A percentile compares a stretch with the other conserved stretches of the same genome.
phyloP scores from a whole-genome alignment of 441 rosid genomes.

The Bocquillonia castaneifolia region DNA sequence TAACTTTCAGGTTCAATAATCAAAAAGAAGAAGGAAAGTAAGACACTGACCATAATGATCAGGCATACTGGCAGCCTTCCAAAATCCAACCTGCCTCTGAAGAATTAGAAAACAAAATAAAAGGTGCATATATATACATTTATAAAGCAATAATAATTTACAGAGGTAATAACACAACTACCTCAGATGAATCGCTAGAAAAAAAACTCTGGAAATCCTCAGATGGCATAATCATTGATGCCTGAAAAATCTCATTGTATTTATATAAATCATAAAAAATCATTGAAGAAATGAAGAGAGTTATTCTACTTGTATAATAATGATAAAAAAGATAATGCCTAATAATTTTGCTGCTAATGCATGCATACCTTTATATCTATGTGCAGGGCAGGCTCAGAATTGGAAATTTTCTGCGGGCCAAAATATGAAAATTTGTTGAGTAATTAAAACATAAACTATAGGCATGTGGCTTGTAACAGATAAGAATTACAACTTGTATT shows the following conservation, averaged over 20 bases:
- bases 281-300: no score
- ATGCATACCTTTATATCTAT: not conserved
- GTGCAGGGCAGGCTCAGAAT: not conserved
- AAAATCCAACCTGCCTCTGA: conserved; percentile 48
- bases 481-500: conserved; percentile 14
- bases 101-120: conserved; percentile 16
- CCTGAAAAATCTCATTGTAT: conserved; percentile 3
- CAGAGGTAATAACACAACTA: conserved; percentile 23
- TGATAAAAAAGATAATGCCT: not conserved
- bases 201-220: conserved; percentile 36
- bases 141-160: not conserved
- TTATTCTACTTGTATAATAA: no score
- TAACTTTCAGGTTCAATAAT: no score
- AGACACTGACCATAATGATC: conserved; percentile 42
- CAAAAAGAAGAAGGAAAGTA: not conserved
- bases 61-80: conserved; percentile 38
- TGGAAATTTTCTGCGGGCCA: conserved; percentile 22
- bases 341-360: not conserved
- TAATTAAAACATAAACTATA: not conserved
- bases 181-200: conserved; percentile 40
- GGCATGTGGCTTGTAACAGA: not conserved
- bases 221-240: conserved; percentile 35
- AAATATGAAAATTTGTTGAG: conserved; percentile 7
- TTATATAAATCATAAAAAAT: not conserved
- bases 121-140: not conserved